Evolutionary conservation across 139 green algal genomes (phyloP).

Genomic region (Chlorokybus atmophyticus): DNA sequence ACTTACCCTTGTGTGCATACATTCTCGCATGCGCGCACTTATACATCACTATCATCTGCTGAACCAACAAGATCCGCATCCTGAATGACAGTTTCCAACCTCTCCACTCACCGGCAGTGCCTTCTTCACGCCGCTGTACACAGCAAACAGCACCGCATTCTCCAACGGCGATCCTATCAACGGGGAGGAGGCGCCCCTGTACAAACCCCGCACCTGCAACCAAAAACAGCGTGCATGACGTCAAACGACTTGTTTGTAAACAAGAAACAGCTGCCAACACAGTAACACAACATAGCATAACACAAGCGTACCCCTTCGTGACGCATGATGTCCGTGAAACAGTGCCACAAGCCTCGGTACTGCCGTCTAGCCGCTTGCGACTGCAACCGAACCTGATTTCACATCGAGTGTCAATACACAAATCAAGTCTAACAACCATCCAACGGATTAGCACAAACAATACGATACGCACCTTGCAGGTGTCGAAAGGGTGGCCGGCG

Average conservation of each 20-base stretch:
- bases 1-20: no score
- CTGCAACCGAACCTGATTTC: slow-evolving; percentile 6
- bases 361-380: not conserved
- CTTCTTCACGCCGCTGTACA: slow-evolving; percentile 21
- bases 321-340: slow-evolving; percentile 13
- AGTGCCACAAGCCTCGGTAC: slow-evolving; percentile 13
- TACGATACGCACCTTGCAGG: slow-evolving; percentile 27
- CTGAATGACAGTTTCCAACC: no score
- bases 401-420: no score
- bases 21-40: no score
- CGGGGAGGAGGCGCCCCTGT: slow-evolving; percentile 24
- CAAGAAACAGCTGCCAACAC: no score
- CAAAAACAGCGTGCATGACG: no score
- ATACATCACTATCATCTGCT: no score
- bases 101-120: slow-evolving; percentile 25
- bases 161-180: slow-evolving; percentile 22
- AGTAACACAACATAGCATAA: slow-evolving; percentile 6
- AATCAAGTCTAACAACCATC: no score
- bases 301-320: slow-evolving; percentile 26
- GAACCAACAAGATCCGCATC: no score
- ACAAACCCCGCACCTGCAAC: slow-evolving; percentile 23
- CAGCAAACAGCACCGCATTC: slow-evolving; percentile 21
- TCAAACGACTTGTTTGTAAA: no score
- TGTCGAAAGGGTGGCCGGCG: slow-evolving; percentile 24
- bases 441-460: no score